Percentiles rank a stretch among this genome's conserved stretches.
Conservation (phyloP, 768 basidiomycete species). For the Calocera viscosa region DNA sequence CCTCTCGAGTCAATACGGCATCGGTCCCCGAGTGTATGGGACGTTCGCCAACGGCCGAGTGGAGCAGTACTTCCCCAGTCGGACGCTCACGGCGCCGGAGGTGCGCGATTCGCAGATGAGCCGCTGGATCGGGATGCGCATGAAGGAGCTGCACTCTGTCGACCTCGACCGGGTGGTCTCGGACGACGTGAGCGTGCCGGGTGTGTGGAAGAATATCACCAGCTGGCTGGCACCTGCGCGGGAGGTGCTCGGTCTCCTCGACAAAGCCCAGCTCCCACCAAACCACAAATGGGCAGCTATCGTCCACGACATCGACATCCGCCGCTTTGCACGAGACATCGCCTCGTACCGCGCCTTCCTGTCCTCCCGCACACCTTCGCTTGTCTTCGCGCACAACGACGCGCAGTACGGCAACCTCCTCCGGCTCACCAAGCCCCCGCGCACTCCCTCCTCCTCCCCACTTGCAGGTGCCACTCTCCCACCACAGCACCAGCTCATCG, state of each 20-base stretch:
- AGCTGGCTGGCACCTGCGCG: constrained; percentile 61
- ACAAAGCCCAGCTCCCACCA: constrained; percentile 15
- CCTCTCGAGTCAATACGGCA: constrained; percentile 73
- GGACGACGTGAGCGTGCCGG: constrained; percentile 32
- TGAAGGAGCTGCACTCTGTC: constrained; percentile 92
- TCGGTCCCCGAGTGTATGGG: constrained; percentile 86
- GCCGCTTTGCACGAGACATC: constrained; percentile 7
- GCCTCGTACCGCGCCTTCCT: constrained; percentile 42
- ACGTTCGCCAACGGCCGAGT: constrained; percentile 92
- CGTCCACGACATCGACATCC: constrained; percentile 4
- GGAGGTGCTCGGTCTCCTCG: constrained; percentile 50
- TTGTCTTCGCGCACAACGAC: constrained; percentile 84
- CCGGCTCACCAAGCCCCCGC: constrained; percentile 43
- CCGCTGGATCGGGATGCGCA: constrained; percentile 79
- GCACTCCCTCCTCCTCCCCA: constrained; percentile 10
- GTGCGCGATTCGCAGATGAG: constrained; percentile 65
- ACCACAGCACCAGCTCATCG: constrained; percentile 53
- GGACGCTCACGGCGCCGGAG: constrained; percentile 63
- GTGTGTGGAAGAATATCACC: constrained; percentile 51
- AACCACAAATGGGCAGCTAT: constrained; percentile 13
- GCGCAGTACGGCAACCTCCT: constrained; percentile 91
- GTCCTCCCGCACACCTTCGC: neutral
- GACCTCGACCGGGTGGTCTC: constrained; percentile 58
- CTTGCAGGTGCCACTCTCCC: constrained; percentile 9
- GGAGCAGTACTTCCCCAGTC: constrained; percentile 89